Percentiles rank a stretch among this genome's conserved stretches.
Evolutionary conservation across 768 basidiomycete genomes (phyloP).

Genomic region (Ramaria rubella): DNA sequence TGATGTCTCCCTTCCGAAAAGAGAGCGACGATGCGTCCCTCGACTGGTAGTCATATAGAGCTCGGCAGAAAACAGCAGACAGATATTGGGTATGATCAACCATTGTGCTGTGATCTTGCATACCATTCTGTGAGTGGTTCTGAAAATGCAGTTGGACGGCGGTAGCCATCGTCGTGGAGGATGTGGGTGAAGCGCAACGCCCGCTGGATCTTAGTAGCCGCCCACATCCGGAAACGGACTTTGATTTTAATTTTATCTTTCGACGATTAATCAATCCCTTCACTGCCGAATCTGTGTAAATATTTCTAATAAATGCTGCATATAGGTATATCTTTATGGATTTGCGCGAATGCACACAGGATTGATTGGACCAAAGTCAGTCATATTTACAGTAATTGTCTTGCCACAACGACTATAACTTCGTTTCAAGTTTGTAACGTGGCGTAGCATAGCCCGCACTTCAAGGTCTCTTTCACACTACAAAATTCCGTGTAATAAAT

Average conservation of each 20-base stretch:
- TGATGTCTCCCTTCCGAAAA: constrained; percentile 81
- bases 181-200: background rate
- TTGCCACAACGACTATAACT: too few species aligned
- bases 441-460: too few species aligned
- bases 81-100: background rate
- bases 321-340: too few species aligned
- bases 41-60: constrained; percentile 88
- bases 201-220: background rate
- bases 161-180: constrained; percentile 2
- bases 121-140: background rate
- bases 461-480: too few species aligned
- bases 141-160: background rate
- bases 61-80: constrained; percentile 72
- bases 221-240: constrained; percentile 1
- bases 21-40: constrained; percentile 84
- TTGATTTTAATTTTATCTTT: background rate
- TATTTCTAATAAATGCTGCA: too few species aligned
- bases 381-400: too few species aligned
- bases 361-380: too few species aligned
- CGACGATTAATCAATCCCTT: too few species aligned
- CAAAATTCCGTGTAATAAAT: too few species aligned
- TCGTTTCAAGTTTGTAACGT: too few species aligned
- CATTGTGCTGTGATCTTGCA: background rate
- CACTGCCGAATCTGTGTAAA: too few species aligned
- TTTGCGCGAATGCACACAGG: too few species aligned